These are phyloP conservation scores for Nemania serpens DNA, from an alignment of 2,329 filamentous ascomycete genomes.

Conservation along the genomic window DNA sequence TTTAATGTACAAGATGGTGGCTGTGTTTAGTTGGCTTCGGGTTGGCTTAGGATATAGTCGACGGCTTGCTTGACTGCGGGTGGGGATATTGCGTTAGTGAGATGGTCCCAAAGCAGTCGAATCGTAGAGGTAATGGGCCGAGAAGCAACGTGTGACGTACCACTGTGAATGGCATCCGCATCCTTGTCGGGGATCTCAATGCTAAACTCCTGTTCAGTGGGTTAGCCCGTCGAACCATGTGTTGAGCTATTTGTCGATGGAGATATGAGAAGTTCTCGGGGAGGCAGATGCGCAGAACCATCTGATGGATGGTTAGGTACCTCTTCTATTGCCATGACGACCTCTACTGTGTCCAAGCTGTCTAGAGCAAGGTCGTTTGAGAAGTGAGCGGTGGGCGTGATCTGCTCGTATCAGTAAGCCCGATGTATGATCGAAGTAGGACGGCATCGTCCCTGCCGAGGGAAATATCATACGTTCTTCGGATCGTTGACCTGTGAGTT, in stretches of 20 bases:
- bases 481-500: conserved; percentile 67
- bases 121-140: not conserved
- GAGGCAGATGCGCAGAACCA: not conserved
- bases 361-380: conserved; percentile 96
- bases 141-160: conserved; percentile 58
- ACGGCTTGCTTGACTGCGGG: conserved; percentile 85
- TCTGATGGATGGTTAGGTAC: conserved; percentile 49
- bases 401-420: conserved; percentile 56
- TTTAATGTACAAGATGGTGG: conserved; percentile 39
- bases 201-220: conserved; percentile 62
- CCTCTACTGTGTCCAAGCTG: conserved; percentile 97
- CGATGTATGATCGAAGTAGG: not conserved
- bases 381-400: conserved; percentile 85
- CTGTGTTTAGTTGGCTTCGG: conserved; percentile 72
- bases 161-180: conserved; percentile 89
- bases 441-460: not conserved
- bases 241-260: not conserved
- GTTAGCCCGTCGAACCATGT: conserved; percentile 29
- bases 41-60: conserved; percentile 90
- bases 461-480: conserved; percentile 57
- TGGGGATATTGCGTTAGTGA: conserved; percentile 27
- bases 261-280: conserved; percentile 10
- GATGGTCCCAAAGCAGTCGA: conserved; percentile 3
- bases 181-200: conserved; percentile 99
- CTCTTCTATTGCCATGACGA: conserved; percentile 99